A percentile compares a stretch with the other conserved stretches of the same genome.
phyloP scores from a whole-genome alignment of 176 grass and related monocot genomes.

The Phoenix roebelenii region DNA sequence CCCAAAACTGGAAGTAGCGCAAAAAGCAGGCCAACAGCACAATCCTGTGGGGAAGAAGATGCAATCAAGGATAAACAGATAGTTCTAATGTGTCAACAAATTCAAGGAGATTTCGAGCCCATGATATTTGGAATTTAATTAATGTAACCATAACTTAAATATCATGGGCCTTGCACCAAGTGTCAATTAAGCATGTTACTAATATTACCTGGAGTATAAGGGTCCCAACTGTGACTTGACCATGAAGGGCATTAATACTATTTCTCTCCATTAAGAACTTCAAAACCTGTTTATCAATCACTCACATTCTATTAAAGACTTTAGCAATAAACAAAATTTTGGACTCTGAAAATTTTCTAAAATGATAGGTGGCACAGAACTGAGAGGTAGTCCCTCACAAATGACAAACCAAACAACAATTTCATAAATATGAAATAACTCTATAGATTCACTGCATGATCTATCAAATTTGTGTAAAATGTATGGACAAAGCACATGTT shows the following conservation, averaged over 20 bases:
- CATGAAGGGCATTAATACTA: conserved; percentile 90
- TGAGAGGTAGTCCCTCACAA: too few species aligned
- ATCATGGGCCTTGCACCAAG: too few species aligned
- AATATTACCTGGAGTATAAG: conserved; percentile 88
- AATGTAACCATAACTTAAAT: too few species aligned
- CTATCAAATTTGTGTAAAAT: too few species aligned
- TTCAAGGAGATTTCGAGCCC: too few species aligned
- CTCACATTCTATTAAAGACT: too few species aligned
- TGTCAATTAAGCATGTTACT: neutral
- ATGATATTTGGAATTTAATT: too few species aligned
- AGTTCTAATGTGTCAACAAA: neutral
- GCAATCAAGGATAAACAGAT: conserved; percentile 13
- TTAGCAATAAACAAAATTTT: conserved; percentile 2
- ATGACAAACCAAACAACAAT: too few species aligned
- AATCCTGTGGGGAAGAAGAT: conserved; percentile 50
- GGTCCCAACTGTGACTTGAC: conserved; percentile 91
- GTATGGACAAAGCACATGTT: too few species aligned
- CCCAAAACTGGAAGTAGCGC: conserved; percentile 93
- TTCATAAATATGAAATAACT: too few species aligned
- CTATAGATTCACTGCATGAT: too few species aligned
- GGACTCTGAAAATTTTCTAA: neutral
- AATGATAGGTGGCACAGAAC: too few species aligned
- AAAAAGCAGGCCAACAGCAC: conserved; percentile 97
- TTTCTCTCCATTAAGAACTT: conserved; percentile 99
- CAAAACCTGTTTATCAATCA: conserved; percentile 53